Conservation (phyloP, 306 rosid species). For the Begonia peltatifolia region DNA sequence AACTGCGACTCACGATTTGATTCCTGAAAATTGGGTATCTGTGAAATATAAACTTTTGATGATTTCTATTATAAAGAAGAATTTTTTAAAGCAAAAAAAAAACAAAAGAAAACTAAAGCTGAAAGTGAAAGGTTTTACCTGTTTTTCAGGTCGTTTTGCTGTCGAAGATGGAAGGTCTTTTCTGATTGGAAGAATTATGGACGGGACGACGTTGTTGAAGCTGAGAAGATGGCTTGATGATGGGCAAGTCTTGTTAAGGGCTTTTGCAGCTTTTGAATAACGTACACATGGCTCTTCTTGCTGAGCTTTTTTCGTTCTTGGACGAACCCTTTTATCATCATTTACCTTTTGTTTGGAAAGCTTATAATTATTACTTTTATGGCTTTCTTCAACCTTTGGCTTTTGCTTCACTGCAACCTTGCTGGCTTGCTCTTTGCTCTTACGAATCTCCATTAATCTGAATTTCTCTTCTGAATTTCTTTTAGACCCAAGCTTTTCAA, state of each 20-base stretch:
- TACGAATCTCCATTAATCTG: not conserved
- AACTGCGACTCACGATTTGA: conserved; percentile 35
- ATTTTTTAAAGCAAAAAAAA: not conserved
- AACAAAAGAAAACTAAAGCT: not conserved
- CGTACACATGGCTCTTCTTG: conserved; percentile 62
- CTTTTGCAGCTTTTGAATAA: conserved; percentile 28
- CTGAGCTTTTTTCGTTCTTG: conserved; percentile 38
- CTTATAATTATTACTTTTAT: conserved; percentile 12
- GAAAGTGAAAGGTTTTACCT: conserved; percentile 11
- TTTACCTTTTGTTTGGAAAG: not conserved
- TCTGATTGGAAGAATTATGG: conserved; percentile 29
- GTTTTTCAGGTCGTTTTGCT: conserved; percentile 23
- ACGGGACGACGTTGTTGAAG: conserved; percentile 25
- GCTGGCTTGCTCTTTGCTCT: conserved; percentile 1
- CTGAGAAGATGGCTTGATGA: conserved; percentile 36
- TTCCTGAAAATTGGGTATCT: conserved; percentile 25
- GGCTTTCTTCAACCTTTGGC: conserved; percentile 16
- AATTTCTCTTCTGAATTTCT: conserved; percentile 1
- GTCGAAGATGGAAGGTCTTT: conserved; percentile 21
- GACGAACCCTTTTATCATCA: conserved; percentile 27
- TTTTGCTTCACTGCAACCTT: conserved; percentile 17
- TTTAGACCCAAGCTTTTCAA: no score
- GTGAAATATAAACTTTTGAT: conserved; percentile 1
- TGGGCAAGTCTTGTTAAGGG: conserved; percentile 29
- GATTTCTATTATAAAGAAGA: not conserved